phyloP scores from a whole-genome alignment of 257 asterid genomes.

The Nicotiana paniculata region DNA sequence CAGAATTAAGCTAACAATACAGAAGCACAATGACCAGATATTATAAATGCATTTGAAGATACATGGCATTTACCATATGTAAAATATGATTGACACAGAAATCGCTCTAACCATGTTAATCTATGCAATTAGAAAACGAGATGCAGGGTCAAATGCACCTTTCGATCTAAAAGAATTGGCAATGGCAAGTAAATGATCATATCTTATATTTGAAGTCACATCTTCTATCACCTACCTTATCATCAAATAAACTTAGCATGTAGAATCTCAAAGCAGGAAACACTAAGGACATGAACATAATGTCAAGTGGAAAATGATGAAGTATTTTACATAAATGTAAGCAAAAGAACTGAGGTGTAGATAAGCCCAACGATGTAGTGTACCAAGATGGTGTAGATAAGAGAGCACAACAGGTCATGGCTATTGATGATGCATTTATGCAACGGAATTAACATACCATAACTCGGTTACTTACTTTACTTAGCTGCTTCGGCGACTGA shows the following conservation, averaged over 20 bases:
- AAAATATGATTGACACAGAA: neutral
- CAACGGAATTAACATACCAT: neutral
- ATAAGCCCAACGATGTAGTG: neutral
- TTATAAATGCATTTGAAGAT: neutral
- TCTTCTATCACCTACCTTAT: neutral
- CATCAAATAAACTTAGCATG: neutral
- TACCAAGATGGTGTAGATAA: neutral
- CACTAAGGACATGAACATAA: neutral
- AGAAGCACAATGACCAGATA: neutral
- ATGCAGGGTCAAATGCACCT: neutral
- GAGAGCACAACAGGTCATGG: neutral
- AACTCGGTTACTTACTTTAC: slow-evolving; percentile 31
- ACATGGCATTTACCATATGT: neutral
- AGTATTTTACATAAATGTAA: neutral
- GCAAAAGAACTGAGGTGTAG: neutral
- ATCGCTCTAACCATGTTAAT: neutral
- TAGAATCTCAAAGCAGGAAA: slow-evolving; percentile 2
- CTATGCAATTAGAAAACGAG: neutral
- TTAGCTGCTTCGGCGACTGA: slow-evolving; percentile 33
- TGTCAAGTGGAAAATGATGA: neutral
- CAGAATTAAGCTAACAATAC: neutral
- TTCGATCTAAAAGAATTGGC: neutral
- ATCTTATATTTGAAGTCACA: neutral
- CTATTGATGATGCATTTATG: neutral
- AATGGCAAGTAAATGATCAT: neutral